Base-by-base conservation (phyloP, 768 basidiomycete species). In the Lactifluus volemus region DNA sequence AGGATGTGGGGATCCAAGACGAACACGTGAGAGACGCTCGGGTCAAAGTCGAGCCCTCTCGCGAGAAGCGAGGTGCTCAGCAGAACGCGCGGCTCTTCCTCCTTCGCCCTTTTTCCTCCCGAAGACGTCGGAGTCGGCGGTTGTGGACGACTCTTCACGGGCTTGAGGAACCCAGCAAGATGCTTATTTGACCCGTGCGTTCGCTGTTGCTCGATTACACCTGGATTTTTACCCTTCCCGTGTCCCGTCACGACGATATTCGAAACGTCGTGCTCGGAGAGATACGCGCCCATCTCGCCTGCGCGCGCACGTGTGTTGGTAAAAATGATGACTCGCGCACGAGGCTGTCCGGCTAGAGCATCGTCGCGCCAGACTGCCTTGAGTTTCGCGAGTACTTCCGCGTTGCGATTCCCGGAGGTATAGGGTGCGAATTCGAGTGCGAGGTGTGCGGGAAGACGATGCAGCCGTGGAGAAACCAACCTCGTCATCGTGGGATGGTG, bases 11-110 rank as follows among this genome's bases (percentile, higher is more conserved):
- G 84, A 66, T 96, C 94, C 25, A 90, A 79, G 65, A 96, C 86
- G 71, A 97, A 87, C 3, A 96, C 88, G 67, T 94, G 84, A 63
- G 81, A 79, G 66, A 96, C 83, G n/a, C 75, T 75, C 0, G 91
- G 85, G 14, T 84, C 77, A 68, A 97, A 97, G 71, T 97, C 94
- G 1, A 96, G 80, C 1, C 94, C 94, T 19, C 94, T 83, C 10
- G 92, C 92, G 30, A 97, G 84, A 38, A 97, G 78, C 5, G 92
- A 95, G 0, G 94, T 97, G 38, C 94, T 95, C 57, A 96, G 79
- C 67, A 97, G 77, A 42, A 95, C 85, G 58, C 82, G 82, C 15
- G 87, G 83, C 49, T 42, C 17, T 51, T 56, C 29, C 12, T 4
- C 17, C 34, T 58, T 61, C 10, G 48, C 47, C 11, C 57, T 52